Evolutionary conservation across 495 filamentous ascomycete genomes (phyloP).

Genomic region (Copromyces sp.): DNA sequence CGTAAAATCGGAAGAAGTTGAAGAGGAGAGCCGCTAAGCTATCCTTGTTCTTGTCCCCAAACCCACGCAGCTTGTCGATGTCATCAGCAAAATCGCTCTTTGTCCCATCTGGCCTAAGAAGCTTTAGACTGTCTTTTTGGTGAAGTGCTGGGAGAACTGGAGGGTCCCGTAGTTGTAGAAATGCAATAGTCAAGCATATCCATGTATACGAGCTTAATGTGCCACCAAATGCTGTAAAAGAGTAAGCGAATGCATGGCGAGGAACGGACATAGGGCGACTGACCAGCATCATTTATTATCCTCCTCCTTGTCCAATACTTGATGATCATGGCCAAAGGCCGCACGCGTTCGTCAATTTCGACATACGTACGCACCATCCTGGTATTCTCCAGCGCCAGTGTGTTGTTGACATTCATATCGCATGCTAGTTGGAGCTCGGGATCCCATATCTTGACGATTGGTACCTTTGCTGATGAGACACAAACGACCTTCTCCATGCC

Average conservation of each 20-base stretch:
- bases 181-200: constrained; percentile 98
- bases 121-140: constrained; percentile 56
- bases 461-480: constrained; percentile 86
- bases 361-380: constrained; percentile 98
- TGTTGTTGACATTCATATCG: constrained; percentile 99
- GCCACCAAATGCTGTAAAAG: constrained; percentile 64
- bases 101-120: constrained; percentile 47
- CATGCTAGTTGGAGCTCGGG: constrained; percentile 84
- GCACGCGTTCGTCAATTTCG: constrained; percentile 80
- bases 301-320: constrained; percentile 94
- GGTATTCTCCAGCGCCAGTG: constrained; percentile 87
- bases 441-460: constrained; percentile 98
- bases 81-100: constrained; percentile 79
- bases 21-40: constrained; percentile 76
- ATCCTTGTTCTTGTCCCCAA: constrained; percentile 73
- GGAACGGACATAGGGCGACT: constrained; percentile 21
- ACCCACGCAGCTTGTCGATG: constrained; percentile 57
- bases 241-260: constrained; percentile 4
- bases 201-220: constrained; percentile 98
- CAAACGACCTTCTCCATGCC: constrained; percentile 95
- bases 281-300: constrained; percentile 91
- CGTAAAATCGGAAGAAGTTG: constrained; percentile 89
- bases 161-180: constrained; percentile 81
- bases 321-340: constrained; percentile 87
- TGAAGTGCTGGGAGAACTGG: constrained; percentile 84